Percentiles rank a stretch among this genome's conserved stretches.
Conservation (phyloP, 164 flowering plant species). For the Berberis vulgaris region DNA sequence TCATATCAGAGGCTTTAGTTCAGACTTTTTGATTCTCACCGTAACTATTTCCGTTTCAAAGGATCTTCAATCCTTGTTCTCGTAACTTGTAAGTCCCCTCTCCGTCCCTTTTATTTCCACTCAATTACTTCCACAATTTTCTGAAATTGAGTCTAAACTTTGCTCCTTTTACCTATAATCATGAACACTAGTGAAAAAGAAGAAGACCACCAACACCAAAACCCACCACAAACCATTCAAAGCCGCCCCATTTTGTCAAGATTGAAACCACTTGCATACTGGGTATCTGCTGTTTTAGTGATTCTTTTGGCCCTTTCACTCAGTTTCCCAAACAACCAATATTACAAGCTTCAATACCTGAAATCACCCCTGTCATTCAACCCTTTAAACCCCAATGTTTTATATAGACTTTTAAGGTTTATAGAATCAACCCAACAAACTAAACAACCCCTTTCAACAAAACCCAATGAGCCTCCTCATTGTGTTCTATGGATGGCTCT, state of each 20-base stretch:
- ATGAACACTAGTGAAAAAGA: too few relatives aligned
- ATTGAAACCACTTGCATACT: conserved; percentile 6
- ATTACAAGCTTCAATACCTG: conserved; percentile 9
- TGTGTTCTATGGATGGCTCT: conserved; percentile 88
- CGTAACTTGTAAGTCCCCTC: too few relatives aligned
- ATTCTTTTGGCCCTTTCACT: conserved; percentile 11
- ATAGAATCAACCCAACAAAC: conserved; percentile 11
- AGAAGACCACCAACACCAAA: too few relatives aligned
- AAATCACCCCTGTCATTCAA: conserved; percentile 7
- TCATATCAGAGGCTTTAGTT: too few relatives aligned
- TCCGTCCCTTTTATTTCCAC: too few relatives aligned
- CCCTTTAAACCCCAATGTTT: conserved; percentile 18
- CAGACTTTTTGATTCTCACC: too few relatives aligned
- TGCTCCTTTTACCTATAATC: too few relatives aligned
- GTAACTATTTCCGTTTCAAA: too few relatives aligned
- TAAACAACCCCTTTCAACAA: conserved; percentile 8
- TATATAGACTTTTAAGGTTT: conserved; percentile 14
- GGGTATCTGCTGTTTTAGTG: conserved; percentile 9
- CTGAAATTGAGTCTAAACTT: too few relatives aligned
- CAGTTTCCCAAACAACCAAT: conserved; percentile 8
- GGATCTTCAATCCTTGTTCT: too few relatives aligned
- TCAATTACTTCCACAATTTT: too few relatives aligned
- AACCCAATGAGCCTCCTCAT: conserved; percentile 13
- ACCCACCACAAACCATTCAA: neutral
- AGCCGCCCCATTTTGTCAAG: neutral